phyloP scores from a whole-genome alignment of 1,284 basidiomycete species.

The Boletus subluridellus region DNA sequence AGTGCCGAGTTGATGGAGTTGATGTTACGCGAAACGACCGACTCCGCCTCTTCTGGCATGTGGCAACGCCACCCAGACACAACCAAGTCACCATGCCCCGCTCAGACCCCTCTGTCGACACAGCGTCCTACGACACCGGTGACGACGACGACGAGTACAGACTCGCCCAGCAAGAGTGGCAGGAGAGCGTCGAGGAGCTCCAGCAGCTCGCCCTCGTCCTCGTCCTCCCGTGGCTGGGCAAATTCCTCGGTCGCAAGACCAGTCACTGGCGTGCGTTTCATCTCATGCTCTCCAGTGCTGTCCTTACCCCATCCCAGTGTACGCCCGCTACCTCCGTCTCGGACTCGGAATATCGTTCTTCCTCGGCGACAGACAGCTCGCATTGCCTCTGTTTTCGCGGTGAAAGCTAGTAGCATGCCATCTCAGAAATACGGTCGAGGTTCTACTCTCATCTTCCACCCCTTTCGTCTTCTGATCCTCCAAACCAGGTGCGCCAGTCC shows the following conservation, averaged over 20 bases:
- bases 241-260: constrained; percentile 82
- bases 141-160: constrained; percentile 70
- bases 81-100: constrained; percentile 34
- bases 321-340: constrained; percentile 64
- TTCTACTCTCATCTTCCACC: constrained; percentile 24
- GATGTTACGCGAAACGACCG: constrained; percentile 6
- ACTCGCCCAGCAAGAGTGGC: constrained; percentile 87
- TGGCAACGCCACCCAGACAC: constrained; percentile 4
- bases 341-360: constrained; percentile 70
- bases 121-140: constrained; percentile 44
- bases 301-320: constrained; percentile 46
- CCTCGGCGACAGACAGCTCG: constrained; percentile 39
- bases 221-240: constrained; percentile 82
- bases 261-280: constrained; percentile 74
- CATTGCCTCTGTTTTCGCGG: constrained; percentile 22
- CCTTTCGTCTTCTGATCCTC: constrained; percentile 37
- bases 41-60: not conserved
- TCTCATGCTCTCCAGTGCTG: constrained; percentile 5
- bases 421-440: constrained; percentile 32
- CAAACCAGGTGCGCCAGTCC: constrained; percentile 40
- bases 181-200: constrained; percentile 82
- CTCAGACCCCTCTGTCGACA: constrained; percentile 46
- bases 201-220: constrained; percentile 78
- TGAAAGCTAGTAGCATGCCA: constrained; percentile 10
- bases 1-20: not conserved